Percentiles rank a stretch among this genome's conserved stretches.
Conservation (phyloP, 2,329 filamentous ascomycete species). For the Neodidymelliopsis sp. region DNA sequence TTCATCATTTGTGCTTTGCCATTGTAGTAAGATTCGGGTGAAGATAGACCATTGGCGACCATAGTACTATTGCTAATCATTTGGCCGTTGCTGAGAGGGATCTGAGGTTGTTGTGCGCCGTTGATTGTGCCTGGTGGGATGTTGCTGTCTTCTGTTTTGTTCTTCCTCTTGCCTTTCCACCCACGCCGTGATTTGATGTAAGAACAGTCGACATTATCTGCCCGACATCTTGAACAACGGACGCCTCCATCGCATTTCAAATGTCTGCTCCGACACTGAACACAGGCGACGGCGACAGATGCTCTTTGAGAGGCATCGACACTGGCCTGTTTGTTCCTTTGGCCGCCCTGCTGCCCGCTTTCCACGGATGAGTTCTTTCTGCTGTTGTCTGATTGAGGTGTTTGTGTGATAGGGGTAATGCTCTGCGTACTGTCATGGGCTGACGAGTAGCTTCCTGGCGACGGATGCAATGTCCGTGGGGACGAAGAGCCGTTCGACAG, state of each 20-base stretch:
- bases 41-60: constrained; percentile 31
- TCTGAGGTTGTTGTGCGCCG: constrained; percentile 29
- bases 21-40: constrained; percentile 43
- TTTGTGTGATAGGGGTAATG: constrained; percentile 42
- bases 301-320: constrained; percentile 28
- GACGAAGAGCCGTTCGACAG: constrained; percentile 30
- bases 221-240: constrained; percentile 58
- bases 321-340: constrained; percentile 28
- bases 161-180: constrained; percentile 55
- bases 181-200: constrained; percentile 63
- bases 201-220: constrained; percentile 55
- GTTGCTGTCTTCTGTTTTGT: constrained; percentile 43
- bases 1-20: constrained; percentile 33
- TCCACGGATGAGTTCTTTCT: constrained; percentile 23
- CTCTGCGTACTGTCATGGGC: constrained; percentile 40
- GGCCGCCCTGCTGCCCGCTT: constrained; percentile 27
- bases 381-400: constrained; percentile 38
- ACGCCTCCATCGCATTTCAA: constrained; percentile 62
- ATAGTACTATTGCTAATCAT: constrained; percentile 11
- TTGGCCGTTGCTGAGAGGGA: constrained; percentile 29
- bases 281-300: constrained; percentile 56
- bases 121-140: constrained; percentile 28
- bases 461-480: constrained; percentile 33
- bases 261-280: constrained; percentile 60
- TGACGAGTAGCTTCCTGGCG: constrained; percentile 39